Evolutionary conservation across 345 rosid species (phyloP).

Genomic region (Gossypium sturtianum): DNA sequence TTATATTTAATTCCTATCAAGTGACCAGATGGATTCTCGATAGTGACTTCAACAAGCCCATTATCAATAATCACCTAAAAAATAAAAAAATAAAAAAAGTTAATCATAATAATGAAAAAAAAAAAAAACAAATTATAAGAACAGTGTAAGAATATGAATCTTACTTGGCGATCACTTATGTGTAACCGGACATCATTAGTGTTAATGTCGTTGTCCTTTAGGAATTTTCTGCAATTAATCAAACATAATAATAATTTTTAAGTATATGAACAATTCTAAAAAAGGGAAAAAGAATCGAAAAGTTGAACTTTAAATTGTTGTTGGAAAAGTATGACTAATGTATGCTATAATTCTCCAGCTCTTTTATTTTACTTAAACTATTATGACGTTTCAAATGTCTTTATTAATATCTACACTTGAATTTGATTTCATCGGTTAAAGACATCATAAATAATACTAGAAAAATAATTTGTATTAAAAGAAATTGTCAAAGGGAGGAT

Average conservation of each 20-base stretch:
- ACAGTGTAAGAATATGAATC: not conserved
- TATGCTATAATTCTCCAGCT: not conserved
- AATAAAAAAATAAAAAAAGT: too few species aligned
- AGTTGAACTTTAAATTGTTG: not conserved
- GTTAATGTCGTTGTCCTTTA: not conserved
- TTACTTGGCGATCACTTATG: not conserved
- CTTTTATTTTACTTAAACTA: not conserved
- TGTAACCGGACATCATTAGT: not conserved
- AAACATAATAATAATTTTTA: not conserved
- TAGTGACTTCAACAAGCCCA: slow-evolving; percentile 53
- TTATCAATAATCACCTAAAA: slow-evolving; percentile 64
- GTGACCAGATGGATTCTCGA: slow-evolving; percentile 57
- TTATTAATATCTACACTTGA: too few species aligned
- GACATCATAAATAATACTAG: too few species aligned
- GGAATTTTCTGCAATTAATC: slow-evolving; percentile 2
- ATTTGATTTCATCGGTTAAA: too few species aligned
- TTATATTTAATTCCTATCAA: slow-evolving; percentile 52
- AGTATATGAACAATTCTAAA: too few species aligned
- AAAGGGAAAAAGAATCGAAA: not conserved
- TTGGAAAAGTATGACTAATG: not conserved
- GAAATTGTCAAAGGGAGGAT: not conserved
- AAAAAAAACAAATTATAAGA: not conserved
- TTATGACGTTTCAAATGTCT: too few species aligned
- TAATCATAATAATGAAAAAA: not conserved
- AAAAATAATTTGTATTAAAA: too few species aligned